phyloP scores from a whole-genome alignment of 2,329 filamentous ascomycete genomes.

The Plenodomus biglobosus region DNA sequence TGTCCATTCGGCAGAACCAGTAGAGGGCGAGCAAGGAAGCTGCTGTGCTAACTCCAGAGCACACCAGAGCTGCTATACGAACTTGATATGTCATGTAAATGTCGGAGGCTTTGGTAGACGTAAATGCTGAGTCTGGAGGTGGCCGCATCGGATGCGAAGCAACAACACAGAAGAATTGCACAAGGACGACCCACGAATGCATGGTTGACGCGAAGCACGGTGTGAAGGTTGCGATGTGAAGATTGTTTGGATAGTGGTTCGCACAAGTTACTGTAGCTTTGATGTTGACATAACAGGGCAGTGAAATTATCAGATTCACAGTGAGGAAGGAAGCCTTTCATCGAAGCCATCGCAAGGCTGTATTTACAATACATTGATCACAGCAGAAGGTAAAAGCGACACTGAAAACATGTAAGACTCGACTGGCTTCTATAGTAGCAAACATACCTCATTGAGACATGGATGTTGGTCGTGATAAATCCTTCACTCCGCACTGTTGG shows the following conservation, averaged over 20 bases:
- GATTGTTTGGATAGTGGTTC: neutral
- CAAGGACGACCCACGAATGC: neutral
- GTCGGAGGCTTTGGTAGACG: slow-evolving; percentile 2
- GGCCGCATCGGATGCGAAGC: slow-evolving; percentile 2
- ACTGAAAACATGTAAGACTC: slow-evolving; percentile 29
- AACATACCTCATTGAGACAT: slow-evolving; percentile 16
- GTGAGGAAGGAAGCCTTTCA: neutral
- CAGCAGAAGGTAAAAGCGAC: neutral
- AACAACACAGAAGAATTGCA: neutral
- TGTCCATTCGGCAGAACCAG: slow-evolving; percentile 73
- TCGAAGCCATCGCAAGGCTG: neutral
- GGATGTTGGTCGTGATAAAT: neutral
- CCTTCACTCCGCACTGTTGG: neutral
- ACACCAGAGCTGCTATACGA: slow-evolving; percentile 39
- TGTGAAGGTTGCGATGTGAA: neutral
- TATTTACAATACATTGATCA: neutral
- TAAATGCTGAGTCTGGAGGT: slow-evolving; percentile 3
- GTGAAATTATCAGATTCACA: neutral
- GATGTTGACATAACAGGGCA: neutral
- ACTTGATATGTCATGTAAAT: slow-evolving; percentile 29
- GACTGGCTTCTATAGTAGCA: slow-evolving; percentile 8
- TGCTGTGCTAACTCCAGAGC: slow-evolving; percentile 56
- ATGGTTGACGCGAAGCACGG: neutral
- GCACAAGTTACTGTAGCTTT: neutral
- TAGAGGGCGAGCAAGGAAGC: slow-evolving; percentile 62